Conservation (phyloP, 192 early-diverging fungal species). For the Lobosporangium transversale region DNA sequence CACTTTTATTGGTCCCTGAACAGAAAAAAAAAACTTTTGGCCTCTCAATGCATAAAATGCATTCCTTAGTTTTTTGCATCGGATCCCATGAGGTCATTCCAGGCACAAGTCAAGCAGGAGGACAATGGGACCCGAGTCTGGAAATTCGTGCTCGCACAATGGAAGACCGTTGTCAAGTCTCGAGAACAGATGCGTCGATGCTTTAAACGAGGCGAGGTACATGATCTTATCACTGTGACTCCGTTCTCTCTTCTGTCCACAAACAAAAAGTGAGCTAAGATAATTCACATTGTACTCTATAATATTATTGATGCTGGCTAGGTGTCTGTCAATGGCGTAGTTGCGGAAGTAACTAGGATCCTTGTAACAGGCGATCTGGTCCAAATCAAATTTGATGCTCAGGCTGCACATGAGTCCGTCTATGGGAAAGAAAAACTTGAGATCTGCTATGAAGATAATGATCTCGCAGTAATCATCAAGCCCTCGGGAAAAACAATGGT, state of each 20-base stretch:
- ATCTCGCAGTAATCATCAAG: conserved; percentile 66
- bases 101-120: conserved; percentile 18
- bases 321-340: conserved; percentile 65
- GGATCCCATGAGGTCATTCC: conserved; percentile 32
- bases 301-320: conserved; percentile 3
- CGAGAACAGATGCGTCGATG: conserved; percentile 44
- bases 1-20: too few species aligned
- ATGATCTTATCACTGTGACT: not conserved
- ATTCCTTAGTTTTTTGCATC: not conserved
- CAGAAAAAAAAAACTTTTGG: too few species aligned
- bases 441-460: conserved; percentile 61
- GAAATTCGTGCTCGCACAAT: conserved; percentile 42
- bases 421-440: conserved; percentile 58
- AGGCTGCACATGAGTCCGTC: conserved; percentile 52
- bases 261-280: too few species aligned
- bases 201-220: conserved; percentile 50
- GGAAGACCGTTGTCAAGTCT: conserved; percentile 45
- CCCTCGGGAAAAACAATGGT: conserved; percentile 62
- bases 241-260: too few species aligned
- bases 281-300: too few species aligned
- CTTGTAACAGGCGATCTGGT: conserved; percentile 60
- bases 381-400: conserved; percentile 54
- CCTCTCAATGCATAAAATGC: too few species aligned
- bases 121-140: conserved; percentile 39
- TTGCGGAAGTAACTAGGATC: conserved; percentile 59